These are phyloP conservation scores for Monosporascus sp. DNA, from an alignment of 2,329 filamentous ascomycete genomes.

Conservation along the genomic window DNA sequence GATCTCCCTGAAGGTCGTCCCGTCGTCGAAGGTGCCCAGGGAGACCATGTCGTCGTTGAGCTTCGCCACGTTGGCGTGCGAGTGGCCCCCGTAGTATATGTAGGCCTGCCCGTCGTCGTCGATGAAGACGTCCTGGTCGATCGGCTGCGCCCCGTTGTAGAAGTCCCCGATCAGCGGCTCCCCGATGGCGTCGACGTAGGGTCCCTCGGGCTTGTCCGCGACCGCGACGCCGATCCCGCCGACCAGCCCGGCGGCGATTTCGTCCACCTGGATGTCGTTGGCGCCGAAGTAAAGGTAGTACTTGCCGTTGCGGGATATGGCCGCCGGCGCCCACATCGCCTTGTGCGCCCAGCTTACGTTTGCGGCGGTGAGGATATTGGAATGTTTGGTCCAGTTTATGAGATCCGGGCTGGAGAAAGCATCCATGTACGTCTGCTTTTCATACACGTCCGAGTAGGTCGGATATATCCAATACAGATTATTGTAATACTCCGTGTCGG, in stretches of 20 bases:
- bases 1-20: slow-evolving; percentile 35
- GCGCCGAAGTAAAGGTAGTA: slow-evolving; percentile 47
- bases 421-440: slow-evolving; percentile 43
- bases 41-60: slow-evolving; percentile 38
- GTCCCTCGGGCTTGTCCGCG: slow-evolving; percentile 30
- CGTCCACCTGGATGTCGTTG: slow-evolving; percentile 37
- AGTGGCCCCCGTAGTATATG: slow-evolving; percentile 38
- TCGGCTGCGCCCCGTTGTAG: slow-evolving; percentile 41
- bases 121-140: slow-evolving; percentile 39
- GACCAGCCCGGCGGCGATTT: slow-evolving; percentile 20
- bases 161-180: slow-evolving; percentile 36
- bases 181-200: slow-evolving; percentile 36
- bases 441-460: slow-evolving; percentile 38
- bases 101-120: slow-evolving; percentile 35
- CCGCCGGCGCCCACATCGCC: slow-evolving; percentile 43
- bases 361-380: slow-evolving; percentile 34
- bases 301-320: slow-evolving; percentile 35
- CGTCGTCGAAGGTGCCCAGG: slow-evolving; percentile 35
- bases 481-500: slow-evolving; percentile 41
- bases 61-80: slow-evolving; percentile 36
- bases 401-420: slow-evolving; percentile 45
- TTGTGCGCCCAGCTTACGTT: slow-evolving; percentile 37
- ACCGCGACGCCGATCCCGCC: slow-evolving; percentile 38
- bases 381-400: slow-evolving; percentile 42
- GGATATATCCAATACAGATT: slow-evolving; percentile 43